Evolutionary conservation across 768 basidiomycete genomes (phyloP).

Genomic region (Albatrellus ellisii): DNA sequence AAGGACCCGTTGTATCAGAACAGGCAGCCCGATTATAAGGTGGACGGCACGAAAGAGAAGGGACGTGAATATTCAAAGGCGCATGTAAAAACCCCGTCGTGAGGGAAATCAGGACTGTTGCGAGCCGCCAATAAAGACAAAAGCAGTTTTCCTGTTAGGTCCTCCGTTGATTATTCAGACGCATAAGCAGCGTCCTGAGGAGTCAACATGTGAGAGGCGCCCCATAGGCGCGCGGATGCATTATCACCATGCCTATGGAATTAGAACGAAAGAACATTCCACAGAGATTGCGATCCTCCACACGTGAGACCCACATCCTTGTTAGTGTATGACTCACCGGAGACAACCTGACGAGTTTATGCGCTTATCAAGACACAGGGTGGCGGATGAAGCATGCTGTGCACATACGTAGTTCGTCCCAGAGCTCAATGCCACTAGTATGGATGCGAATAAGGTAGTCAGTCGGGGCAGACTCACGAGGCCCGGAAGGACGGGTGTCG

Average conservation of each 20-base stretch:
- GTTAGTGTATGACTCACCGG: too few relatives aligned
- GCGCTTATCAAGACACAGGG: not conserved
- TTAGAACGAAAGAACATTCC: too few relatives aligned
- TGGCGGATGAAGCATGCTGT: not conserved
- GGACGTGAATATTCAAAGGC: not conserved
- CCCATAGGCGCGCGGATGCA: too few relatives aligned
- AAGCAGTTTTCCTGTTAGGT: not conserved
- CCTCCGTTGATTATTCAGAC: not conserved
- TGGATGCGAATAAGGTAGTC: conserved; percentile 31
- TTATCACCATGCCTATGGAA: too few relatives aligned
- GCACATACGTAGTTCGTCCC: conserved; percentile 65
- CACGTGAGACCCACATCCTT: too few relatives aligned
- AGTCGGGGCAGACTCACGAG: conserved; percentile 2
- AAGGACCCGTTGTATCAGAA: not conserved
- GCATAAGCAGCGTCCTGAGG: not conserved
- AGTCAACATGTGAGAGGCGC: too few relatives aligned
- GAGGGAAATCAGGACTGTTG: not conserved
- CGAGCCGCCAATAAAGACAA: not conserved
- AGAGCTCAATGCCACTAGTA: conserved; percentile 46
- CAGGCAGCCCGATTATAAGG: not conserved
- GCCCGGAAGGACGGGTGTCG: too few relatives aligned
- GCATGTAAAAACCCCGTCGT: not conserved
- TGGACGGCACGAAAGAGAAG: not conserved
- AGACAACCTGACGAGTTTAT: conserved; percentile 21
- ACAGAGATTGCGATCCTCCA: too few relatives aligned